phyloP scores from a whole-genome alignment of 495 filamentous ascomycete species.

The Neurospora sp. region DNA sequence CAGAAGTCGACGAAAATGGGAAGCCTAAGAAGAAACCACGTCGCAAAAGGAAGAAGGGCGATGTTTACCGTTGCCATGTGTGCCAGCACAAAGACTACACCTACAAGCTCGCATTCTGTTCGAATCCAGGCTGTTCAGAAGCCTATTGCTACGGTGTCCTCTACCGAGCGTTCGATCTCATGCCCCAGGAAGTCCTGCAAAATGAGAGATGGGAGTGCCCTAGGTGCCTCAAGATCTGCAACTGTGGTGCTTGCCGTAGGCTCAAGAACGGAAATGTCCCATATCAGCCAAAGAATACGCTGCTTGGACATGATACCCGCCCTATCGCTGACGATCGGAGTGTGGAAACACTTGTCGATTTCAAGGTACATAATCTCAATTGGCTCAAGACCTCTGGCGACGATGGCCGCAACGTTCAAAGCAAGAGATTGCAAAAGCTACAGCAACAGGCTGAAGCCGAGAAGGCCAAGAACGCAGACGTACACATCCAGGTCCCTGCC shows the following conservation, averaged over 20 bases:
- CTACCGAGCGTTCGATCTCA: slow-evolving; percentile 79
- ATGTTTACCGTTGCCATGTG: slow-evolving; percentile 62
- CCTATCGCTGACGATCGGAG: slow-evolving; percentile 82
- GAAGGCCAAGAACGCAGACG: slow-evolving; percentile 36
- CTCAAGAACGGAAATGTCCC: slow-evolving; percentile 34
- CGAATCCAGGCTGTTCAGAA: slow-evolving; percentile 48
- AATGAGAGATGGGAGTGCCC: slow-evolving; percentile 77
- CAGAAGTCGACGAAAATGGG: slow-evolving; percentile 42
- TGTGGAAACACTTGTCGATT: slow-evolving; percentile 77
- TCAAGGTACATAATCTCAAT: slow-evolving; percentile 67
- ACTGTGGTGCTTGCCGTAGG: slow-evolving; percentile 64
- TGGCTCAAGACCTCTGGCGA: slow-evolving; percentile 56
- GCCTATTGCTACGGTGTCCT: slow-evolving; percentile 83
- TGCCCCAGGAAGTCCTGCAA: slow-evolving; percentile 71
- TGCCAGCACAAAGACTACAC: slow-evolving; percentile 61
- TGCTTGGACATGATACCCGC: slow-evolving; percentile 81
- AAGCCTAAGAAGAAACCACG: slow-evolving; percentile 35
- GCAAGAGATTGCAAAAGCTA: slow-evolving; percentile 40
- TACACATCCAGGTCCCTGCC: slow-evolving; percentile 10
- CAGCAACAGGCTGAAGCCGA: slow-evolving; percentile 42
- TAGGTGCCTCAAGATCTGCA: slow-evolving; percentile 73
- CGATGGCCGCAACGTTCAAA: slow-evolving; percentile 38
- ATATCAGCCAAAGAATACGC: slow-evolving; percentile 71
- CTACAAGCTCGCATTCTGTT: slow-evolving; percentile 76
- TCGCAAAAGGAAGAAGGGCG: slow-evolving; percentile 34